Percentiles rank a stretch among this genome's conserved stretches.
phyloP scores from a whole-genome alignment of 2,329 filamentous ascomycete species.

The Microdochium trichocladiopsis region DNA sequence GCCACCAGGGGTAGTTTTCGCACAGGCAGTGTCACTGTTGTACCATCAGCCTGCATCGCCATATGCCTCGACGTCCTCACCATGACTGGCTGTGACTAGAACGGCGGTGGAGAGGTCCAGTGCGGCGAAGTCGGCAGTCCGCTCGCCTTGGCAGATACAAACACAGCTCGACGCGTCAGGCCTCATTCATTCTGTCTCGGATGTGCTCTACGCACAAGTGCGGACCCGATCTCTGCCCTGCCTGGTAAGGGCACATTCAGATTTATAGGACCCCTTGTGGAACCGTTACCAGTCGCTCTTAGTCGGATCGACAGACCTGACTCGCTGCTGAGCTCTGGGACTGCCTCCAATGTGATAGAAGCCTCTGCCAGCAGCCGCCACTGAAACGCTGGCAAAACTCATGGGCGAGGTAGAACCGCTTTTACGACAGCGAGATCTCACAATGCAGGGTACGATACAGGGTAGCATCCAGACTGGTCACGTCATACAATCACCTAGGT shows the following conservation, averaged over 20 bases:
- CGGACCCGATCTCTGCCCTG: background rate
- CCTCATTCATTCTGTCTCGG: background rate
- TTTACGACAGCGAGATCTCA: too few species aligned
- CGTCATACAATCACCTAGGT: too few species aligned
- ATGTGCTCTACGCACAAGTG: background rate
- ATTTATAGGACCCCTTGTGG: background rate
- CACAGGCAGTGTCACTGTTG: background rate
- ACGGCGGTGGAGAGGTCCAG: background rate
- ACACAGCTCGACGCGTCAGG: background rate
- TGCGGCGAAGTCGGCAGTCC: background rate
- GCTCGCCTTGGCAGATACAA: background rate
- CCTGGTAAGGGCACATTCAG: background rate
- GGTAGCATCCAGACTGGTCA: too few species aligned
- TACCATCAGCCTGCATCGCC: background rate
- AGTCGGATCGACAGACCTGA: background rate
- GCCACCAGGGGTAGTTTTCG: too few species aligned
- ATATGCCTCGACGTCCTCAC: background rate
- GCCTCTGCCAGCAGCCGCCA: background rate
- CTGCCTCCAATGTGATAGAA: background rate
- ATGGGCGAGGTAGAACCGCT: background rate
- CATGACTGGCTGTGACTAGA: background rate
- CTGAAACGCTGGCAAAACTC: background rate
- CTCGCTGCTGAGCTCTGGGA: background rate
- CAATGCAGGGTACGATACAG: too few species aligned
- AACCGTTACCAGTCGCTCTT: background rate